A percentile compares a stretch with the other conserved stretches of the same genome.
These are phyloP conservation scores for Medicago lupulina DNA, from an alignment of 306 rosid genomes.

Conservation along the genomic window DNA sequence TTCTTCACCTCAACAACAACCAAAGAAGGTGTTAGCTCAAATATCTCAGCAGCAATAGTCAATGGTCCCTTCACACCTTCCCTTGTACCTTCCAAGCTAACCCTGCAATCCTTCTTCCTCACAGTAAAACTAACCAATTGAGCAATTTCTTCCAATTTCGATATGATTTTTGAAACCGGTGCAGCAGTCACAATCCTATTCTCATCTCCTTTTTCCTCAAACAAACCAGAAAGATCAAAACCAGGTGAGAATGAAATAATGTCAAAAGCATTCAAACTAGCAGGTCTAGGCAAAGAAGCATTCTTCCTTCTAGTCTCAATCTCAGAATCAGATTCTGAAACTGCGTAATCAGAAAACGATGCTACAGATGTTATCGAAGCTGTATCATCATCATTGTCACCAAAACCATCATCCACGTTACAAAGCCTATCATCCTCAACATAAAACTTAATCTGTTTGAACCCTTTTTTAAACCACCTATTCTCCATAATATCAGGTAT, in stretches of 20 bases:
- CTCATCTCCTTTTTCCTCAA: slow-evolving; percentile 81
- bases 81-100: slow-evolving; percentile 81
- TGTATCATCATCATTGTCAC: slow-evolving; percentile 34
- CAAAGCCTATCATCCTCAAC: slow-evolving; percentile 87
- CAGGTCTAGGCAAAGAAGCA: slow-evolving; percentile 60
- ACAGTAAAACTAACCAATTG: slow-evolving; percentile 73
- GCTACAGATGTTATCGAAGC: slow-evolving; percentile 40
- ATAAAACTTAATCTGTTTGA: slow-evolving; percentile 82
- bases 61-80: slow-evolving; percentile 89
- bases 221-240: slow-evolving; percentile 88
- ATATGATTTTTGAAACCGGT: slow-evolving; percentile 70
- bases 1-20: slow-evolving; percentile 90
- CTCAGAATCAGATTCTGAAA: slow-evolving; percentile 59
- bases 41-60: slow-evolving; percentile 86
- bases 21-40: slow-evolving; percentile 77
- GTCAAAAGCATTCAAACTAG: slow-evolving; percentile 91
- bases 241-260: slow-evolving; percentile 81
- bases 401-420: slow-evolving; percentile 53
- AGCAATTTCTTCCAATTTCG: slow-evolving; percentile 87
- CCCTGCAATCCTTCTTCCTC: slow-evolving; percentile 90
- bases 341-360: slow-evolving; percentile 48
- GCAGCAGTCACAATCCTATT: slow-evolving; percentile 78
- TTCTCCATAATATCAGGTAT: slow-evolving; percentile 89
- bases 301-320: slow-evolving; percentile 40
- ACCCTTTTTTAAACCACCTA: slow-evolving; percentile 89